phyloP scores from a whole-genome alignment of 1,139 yeast genomes.

The Yamadazyma jaroonii region DNA sequence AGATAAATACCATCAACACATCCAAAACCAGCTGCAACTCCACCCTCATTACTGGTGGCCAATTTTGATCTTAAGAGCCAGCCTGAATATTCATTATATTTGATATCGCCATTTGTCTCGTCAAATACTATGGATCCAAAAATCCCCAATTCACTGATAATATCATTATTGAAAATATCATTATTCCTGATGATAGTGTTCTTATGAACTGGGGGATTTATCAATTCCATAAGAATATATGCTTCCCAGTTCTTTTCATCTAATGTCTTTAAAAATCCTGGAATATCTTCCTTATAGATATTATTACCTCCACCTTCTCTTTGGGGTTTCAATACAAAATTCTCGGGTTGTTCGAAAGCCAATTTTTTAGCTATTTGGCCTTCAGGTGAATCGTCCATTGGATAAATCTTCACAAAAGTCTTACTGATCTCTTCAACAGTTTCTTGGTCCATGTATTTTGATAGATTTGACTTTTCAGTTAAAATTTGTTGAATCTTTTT shows the following conservation, averaged over 20 bases:
- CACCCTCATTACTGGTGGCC: slow-evolving; percentile 89
- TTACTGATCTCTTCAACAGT: slow-evolving; percentile 35
- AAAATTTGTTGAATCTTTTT: slow-evolving; percentile 90
- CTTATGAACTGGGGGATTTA: slow-evolving; percentile 64
- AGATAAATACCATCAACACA: slow-evolving; percentile 78
- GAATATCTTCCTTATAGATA: slow-evolving; percentile 81
- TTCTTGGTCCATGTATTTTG: slow-evolving; percentile 37
- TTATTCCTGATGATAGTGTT: slow-evolving; percentile 74
- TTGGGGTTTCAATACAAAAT: slow-evolving; percentile 89
- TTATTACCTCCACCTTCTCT: slow-evolving; percentile 97
- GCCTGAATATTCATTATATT: slow-evolving; percentile 70
- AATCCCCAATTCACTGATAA: slow-evolving; percentile 86
- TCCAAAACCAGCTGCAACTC: slow-evolving; percentile 98
- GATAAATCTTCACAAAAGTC: slow-evolving; percentile 84
- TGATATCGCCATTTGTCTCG: slow-evolving; percentile 52
- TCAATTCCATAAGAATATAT: slow-evolving; percentile 90
- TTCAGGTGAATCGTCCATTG: slow-evolving; percentile 67
- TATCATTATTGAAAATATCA: slow-evolving; percentile 59
- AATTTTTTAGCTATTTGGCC: slow-evolving; percentile 65
- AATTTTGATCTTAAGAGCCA: slow-evolving; percentile 87
- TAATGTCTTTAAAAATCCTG: slow-evolving; percentile 57
- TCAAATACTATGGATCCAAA: slow-evolving; percentile 84
- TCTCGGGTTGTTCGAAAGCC: slow-evolving; percentile 65
- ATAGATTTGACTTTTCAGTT: slow-evolving; percentile 51
- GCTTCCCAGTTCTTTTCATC: slow-evolving; percentile 84